Evolutionary conservation across 768 basidiomycete species (phyloP).

Genomic region (Kwoniella sp.): DNA sequence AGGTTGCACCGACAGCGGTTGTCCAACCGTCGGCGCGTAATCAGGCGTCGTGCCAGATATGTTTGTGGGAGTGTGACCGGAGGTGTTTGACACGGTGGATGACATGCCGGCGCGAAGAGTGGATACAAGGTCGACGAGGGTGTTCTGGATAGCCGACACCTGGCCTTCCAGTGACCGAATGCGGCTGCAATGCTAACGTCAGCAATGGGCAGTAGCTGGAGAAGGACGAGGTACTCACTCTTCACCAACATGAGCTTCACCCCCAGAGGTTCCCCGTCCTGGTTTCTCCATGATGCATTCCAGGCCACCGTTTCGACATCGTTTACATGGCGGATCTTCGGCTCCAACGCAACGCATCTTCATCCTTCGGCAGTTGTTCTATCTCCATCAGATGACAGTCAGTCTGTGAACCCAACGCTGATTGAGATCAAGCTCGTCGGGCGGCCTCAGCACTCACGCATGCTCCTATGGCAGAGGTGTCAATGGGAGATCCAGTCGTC

Average conservation of each 20-base stretch:
- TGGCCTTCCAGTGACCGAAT: conserved; percentile 83
- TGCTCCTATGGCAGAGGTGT: conserved; percentile 30
- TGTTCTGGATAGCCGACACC: conserved; percentile 75
- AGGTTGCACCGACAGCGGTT: too few species aligned
- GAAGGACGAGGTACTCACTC: conserved; percentile 27
- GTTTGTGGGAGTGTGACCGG: conserved; percentile 12
- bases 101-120: conserved; percentile 59
- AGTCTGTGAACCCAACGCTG: too few species aligned
- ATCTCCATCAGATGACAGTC: not conserved
- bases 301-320: conserved; percentile 81
- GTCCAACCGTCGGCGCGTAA: conserved; percentile 4
- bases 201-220: not conserved
- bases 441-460: conserved; percentile 41
- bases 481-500: too few species aligned
- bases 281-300: conserved; percentile 96
- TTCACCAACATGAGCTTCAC: conserved; percentile 28
- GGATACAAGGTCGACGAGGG: conserved; percentile 71
- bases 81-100: conserved; percentile 10
- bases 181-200: conserved; percentile 57
- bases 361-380: conserved; percentile 94
- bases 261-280: conserved; percentile 53
- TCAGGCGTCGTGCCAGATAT: conserved; percentile 12
- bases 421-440: too few species aligned
- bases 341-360: conserved; percentile 97
- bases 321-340: conserved; percentile 92